phyloP scores from a whole-genome alignment of 2,329 filamentous ascomycete genomes.

The Ophiostoma pallidulum region DNA sequence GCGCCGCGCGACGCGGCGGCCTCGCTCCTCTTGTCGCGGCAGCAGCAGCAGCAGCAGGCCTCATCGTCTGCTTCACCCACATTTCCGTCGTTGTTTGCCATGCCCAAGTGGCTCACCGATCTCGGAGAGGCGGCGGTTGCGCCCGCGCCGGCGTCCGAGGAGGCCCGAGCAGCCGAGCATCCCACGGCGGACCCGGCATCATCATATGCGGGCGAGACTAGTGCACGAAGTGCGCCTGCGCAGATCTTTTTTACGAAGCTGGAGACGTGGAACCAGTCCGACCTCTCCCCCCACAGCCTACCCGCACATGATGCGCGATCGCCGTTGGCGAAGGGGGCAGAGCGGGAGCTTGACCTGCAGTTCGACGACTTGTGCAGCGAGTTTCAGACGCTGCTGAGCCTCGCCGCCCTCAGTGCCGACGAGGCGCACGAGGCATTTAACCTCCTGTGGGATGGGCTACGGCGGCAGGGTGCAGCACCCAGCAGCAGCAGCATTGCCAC shows the following conservation, averaged over 20 bases:
- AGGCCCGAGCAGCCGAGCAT: background rate
- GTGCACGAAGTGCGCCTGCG: background rate
- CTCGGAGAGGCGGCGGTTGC: background rate
- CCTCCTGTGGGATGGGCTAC: constrained; percentile 2
- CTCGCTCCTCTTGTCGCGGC: constrained; percentile 5
- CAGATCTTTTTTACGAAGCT: constrained; percentile 9
- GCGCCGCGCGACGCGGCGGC: constrained; percentile 29
- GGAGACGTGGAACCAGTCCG: constrained; percentile 4
- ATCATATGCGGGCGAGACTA: background rate
- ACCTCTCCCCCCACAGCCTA: too few species aligned
- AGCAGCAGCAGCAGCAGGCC: constrained; percentile 17
- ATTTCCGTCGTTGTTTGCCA: background rate
- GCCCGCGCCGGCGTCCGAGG: too few species aligned
- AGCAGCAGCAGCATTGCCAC: too few species aligned
- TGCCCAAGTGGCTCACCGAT: constrained; percentile 14
- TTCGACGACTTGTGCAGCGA: constrained; percentile 9
- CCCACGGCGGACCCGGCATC: background rate
- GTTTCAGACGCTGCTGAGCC: constrained; percentile 12
- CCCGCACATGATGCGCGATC: too few species aligned
- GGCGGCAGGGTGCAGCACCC: too few species aligned
- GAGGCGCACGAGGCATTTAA: constrained; percentile 9
- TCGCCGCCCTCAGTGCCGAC: constrained; percentile 12
- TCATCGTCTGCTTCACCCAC: background rate
- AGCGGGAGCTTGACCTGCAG: background rate
- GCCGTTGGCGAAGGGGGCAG: background rate